A percentile compares a stretch with the other conserved stretches of the same genome.
Conservation (phyloP, 148 eudicot genomes). For the Camellia granthamiana region DNA sequence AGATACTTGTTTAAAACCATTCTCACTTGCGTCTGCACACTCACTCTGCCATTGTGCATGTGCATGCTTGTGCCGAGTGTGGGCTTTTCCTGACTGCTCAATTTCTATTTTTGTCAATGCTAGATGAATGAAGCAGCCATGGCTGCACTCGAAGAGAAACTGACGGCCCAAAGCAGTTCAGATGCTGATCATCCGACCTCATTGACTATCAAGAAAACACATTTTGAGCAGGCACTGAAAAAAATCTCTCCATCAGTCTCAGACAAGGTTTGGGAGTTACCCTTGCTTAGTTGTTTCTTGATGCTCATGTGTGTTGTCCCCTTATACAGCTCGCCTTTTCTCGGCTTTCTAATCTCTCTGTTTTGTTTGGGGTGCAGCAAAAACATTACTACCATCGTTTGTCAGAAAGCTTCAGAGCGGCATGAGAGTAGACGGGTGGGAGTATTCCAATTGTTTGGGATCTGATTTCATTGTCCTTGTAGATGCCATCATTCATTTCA, state of each 20-base stretch:
- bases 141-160: constrained; percentile 63
- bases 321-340: neutral
- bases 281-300: neutral
- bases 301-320: neutral
- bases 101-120: neutral
- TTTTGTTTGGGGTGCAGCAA: constrained; percentile 34
- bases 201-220: constrained; percentile 32
- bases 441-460: no score
- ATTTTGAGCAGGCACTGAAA: constrained; percentile 41
- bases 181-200: constrained; percentile 3
- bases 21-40: no score
- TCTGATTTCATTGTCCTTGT: no score
- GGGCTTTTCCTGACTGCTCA: neutral
- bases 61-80: neutral
- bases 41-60: no score
- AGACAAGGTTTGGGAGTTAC: constrained; percentile 29
- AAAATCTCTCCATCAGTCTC: constrained; percentile 51
- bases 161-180: constrained; percentile 18
- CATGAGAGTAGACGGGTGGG: neutral
- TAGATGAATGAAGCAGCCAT: constrained; percentile 84
- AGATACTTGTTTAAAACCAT: no score
- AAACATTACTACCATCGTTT: constrained; percentile 31
- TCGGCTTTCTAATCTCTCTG: constrained; percentile 5
- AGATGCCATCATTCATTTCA: no score
- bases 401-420: constrained; percentile 28